Evolutionary conservation across 2,329 filamentous ascomycete species (phyloP).

Genomic region (Tetracladium maxilliforme): DNA sequence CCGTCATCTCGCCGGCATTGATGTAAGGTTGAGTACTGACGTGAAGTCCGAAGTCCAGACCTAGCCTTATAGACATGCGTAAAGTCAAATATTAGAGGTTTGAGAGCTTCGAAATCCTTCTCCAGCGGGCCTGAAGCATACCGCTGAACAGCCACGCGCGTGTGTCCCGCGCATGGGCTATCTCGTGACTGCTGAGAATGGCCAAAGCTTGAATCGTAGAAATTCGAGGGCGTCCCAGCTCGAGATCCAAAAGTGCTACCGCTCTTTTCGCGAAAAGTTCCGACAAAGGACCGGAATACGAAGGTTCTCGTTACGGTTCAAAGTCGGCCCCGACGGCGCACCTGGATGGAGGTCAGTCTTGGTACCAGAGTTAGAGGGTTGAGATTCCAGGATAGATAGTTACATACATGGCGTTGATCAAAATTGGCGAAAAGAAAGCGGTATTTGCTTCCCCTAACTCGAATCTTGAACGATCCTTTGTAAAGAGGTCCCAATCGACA

Average conservation of each 20-base stretch:
- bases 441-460: no score
- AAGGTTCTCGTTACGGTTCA: slow-evolving; percentile 18
- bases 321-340: slow-evolving; percentile 18
- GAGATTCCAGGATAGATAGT: no score
- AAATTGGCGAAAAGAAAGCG: no score
- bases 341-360: slow-evolving; percentile 5
- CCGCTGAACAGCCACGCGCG: slow-evolving; percentile 30
- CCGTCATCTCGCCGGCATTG: slow-evolving; percentile 19
- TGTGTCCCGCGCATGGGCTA: slow-evolving; percentile 24
- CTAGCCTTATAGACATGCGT: slow-evolving; percentile 27
- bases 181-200: slow-evolving; percentile 26
- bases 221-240: slow-evolving; percentile 29
- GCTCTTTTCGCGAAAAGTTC: slow-evolving; percentile 26
- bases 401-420: no score
- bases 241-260: slow-evolving; percentile 27
- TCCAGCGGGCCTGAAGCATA: slow-evolving; percentile 7
- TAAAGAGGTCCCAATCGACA: slow-evolving; percentile 4
- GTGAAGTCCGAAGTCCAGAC: slow-evolving; percentile 27
- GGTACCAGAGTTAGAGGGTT: slow-evolving; percentile 1
- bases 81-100: not conserved
- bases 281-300: slow-evolving; percentile 16
- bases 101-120: slow-evolving; percentile 1
- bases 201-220: slow-evolving; percentile 30
- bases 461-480: slow-evolving; percentile 6
- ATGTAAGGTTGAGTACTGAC: slow-evolving; percentile 23